Evolutionary conservation across 2,329 filamentous ascomycete genomes (phyloP).

Genomic region (Dichotomopilus funicola): DNA sequence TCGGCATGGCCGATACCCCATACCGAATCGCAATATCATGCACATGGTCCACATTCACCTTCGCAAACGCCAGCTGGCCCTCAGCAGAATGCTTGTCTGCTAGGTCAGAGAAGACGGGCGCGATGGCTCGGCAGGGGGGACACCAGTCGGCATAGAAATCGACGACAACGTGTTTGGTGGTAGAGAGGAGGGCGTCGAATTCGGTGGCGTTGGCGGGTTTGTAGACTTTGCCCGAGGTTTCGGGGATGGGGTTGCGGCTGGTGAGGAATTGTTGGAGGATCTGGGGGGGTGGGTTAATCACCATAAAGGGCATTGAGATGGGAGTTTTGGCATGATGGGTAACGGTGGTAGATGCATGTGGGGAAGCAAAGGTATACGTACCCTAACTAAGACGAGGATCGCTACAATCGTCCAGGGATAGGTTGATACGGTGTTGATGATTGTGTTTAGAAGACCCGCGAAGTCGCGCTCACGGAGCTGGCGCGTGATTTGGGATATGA

Average conservation of each 20-base stretch:
- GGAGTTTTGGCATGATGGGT: no score
- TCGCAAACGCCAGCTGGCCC: constrained; percentile 43
- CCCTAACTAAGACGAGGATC: no score
- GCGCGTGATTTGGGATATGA: no score
- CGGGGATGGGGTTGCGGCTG: constrained; percentile 11
- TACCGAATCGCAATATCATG: constrained; percentile 42
- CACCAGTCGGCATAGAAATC: constrained; percentile 49
- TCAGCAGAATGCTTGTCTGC: constrained; percentile 32
- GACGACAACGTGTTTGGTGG: constrained; percentile 36
- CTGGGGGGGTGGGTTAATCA: no score
- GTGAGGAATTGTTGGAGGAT: no score
- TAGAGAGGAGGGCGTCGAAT: constrained; percentile 33
- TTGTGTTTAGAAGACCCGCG: no score
- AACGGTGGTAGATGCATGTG: no score
- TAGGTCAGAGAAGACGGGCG: constrained; percentile 39
- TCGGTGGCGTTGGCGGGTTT: constrained; percentile 30
- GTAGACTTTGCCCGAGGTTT: constrained; percentile 34
- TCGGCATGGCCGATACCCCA: constrained; percentile 46
- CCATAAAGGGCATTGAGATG: no score
- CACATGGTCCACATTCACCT: constrained; percentile 49
- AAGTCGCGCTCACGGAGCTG: no score
- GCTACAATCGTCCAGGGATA: no score
- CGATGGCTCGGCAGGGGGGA: constrained; percentile 41
- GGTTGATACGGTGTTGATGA: no score
- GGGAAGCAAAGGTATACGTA: no score